Evolutionary conservation across 75 land plant genomes (phyloP).

Genomic region (Chamaecyparis obtusa): DNA sequence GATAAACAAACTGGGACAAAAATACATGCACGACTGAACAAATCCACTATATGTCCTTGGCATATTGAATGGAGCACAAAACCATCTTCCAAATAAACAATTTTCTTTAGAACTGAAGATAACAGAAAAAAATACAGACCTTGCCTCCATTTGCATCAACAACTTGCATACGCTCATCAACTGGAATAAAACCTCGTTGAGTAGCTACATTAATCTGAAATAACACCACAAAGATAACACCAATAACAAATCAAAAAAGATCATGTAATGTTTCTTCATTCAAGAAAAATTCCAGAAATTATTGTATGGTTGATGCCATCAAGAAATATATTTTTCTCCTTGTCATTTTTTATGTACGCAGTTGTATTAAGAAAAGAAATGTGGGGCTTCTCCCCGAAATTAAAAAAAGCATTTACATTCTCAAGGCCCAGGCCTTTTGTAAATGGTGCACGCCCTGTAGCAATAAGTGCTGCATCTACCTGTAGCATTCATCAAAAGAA

Average conservation of each 20-base stretch:
- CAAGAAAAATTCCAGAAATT: not conserved
- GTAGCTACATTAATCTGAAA: slow-evolving; percentile 82
- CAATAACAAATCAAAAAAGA: not conserved
- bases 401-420: slow-evolving; percentile 47
- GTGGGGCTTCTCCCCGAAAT: not conserved
- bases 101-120: not conserved
- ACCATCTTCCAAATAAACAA: not conserved
- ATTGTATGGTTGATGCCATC: not conserved
- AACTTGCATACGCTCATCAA: slow-evolving; percentile 97
- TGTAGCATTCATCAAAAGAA: slow-evolving; percentile 25
- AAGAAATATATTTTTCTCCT: not conserved
- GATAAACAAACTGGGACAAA: not conserved
- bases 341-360: not conserved
- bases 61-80: slow-evolving; percentile 2
- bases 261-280: not conserved
- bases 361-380: not conserved
- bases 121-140: not conserved
- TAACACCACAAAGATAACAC: not conserved
- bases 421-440: slow-evolving; percentile 97
- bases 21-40: not conserved
- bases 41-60: not conserved
- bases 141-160: slow-evolving; percentile 66
- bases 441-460: slow-evolving; percentile 98
- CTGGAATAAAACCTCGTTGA: slow-evolving; percentile 96
- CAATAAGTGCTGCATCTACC: slow-evolving; percentile 99